Evolutionary conservation across 805 yeast genomes (phyloP).

Genomic region (Ogataea kodamae): DNA sequence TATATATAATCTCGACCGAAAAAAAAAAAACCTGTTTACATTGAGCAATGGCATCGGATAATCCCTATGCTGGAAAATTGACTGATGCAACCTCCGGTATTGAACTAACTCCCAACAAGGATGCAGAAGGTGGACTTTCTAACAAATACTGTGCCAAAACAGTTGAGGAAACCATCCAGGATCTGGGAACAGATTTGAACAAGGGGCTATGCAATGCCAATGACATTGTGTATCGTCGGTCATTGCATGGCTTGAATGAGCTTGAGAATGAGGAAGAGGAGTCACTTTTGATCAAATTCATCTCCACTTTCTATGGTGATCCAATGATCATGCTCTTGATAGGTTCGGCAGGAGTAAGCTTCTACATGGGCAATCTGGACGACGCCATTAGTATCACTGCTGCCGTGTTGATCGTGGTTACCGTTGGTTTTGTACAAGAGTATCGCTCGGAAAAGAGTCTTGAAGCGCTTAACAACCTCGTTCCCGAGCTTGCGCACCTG

Average conservation of each 20-base stretch:
- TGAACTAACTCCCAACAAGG: slow-evolving; percentile 7
- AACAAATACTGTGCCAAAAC: slow-evolving; percentile 58
- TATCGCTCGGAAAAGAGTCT: slow-evolving; percentile 92
- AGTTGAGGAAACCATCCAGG: slow-evolving; percentile 59
- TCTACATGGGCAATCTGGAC: slow-evolving; percentile 92
- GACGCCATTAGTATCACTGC: slow-evolving; percentile 93
- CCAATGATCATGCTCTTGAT: slow-evolving; percentile 84
- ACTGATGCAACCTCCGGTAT: slow-evolving; percentile 11
- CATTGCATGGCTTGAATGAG: slow-evolving; percentile 79
- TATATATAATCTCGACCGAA: slow-evolving; percentile 3
- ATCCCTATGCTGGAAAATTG: slow-evolving; percentile 22
- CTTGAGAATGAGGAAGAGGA: slow-evolving; percentile 76
- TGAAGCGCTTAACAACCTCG: slow-evolving; percentile 87
- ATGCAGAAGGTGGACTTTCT: slow-evolving; percentile 36
- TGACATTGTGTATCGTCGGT: slow-evolving; percentile 69
- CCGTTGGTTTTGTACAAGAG: slow-evolving; percentile 97
- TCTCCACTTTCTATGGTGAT: slow-evolving; percentile 81
- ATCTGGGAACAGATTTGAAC: slow-evolving; percentile 56
- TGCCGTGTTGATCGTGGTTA: slow-evolving; percentile 89
- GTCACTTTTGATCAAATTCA: slow-evolving; percentile 62
- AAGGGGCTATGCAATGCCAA: slow-evolving; percentile 65
- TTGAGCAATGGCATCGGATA: slow-evolving; percentile 21
- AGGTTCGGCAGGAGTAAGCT: slow-evolving; percentile 84
- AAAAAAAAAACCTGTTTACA: slow-evolving; percentile 9
- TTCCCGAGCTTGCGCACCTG: slow-evolving; percentile 94